phyloP scores from a whole-genome alignment of 2,329 filamentous ascomycete species.

The Anisogramma anomala region DNA sequence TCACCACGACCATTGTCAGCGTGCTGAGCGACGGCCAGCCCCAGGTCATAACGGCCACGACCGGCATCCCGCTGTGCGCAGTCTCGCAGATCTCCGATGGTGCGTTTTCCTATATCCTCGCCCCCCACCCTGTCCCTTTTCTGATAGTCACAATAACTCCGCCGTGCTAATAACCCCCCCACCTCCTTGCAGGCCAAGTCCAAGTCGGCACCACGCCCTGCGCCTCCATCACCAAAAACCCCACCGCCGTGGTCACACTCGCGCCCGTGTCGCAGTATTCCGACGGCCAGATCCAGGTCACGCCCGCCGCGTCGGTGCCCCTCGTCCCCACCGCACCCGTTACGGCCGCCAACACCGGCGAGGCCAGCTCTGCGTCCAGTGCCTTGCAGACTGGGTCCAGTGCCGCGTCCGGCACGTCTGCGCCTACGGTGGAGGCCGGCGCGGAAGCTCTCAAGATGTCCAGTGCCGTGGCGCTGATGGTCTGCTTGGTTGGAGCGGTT shows the following conservation, averaged over 20 bases:
- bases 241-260: constrained; percentile 19
- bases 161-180: neutral
- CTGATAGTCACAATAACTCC: neutral
- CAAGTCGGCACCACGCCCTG: constrained; percentile 38
- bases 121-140: neutral
- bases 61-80: constrained; percentile 37
- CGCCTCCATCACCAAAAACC: constrained; percentile 24
- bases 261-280: constrained; percentile 31
- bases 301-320: constrained; percentile 20
- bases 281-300: constrained; percentile 39
- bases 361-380: constrained; percentile 13
- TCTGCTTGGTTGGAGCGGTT: constrained; percentile 24
- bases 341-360: constrained; percentile 13
- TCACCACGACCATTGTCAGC: constrained; percentile 38
- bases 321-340: constrained; percentile 15
- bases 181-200: constrained; percentile 33
- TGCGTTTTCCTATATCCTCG: no score
- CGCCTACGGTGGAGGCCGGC: constrained; percentile 19
- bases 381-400: constrained; percentile 17
- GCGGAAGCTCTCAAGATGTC: constrained; percentile 22
- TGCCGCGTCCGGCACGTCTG: constrained; percentile 18
- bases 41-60: constrained; percentile 34
- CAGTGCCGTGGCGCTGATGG: constrained; percentile 24
- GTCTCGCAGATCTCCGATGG: constrained; percentile 41
- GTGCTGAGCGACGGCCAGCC: constrained; percentile 38